phyloP scores from a whole-genome alignment of 805 yeast genomes.

The Schizosaccharomyces pombe region DNA sequence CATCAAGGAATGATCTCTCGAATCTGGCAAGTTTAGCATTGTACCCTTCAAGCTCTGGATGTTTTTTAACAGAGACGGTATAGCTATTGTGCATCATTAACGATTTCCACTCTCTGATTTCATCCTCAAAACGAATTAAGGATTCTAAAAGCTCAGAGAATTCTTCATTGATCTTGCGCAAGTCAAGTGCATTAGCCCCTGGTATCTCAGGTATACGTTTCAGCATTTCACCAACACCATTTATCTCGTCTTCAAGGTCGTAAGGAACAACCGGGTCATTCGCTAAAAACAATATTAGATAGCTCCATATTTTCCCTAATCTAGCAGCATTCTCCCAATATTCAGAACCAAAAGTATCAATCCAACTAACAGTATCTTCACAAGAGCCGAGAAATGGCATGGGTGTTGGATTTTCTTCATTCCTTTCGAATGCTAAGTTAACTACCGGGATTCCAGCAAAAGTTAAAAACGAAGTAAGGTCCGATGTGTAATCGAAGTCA shows the following conservation, averaged over 20 bases:
- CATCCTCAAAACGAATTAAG: constrained; percentile 22
- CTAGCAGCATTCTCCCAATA: constrained; percentile 36
- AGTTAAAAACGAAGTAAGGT: constrained; percentile 26
- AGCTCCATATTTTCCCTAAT: constrained; percentile 30
- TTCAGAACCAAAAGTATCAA: constrained; percentile 38
- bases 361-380: constrained; percentile 53
- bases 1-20: constrained; percentile 18
- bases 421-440: constrained; percentile 29
- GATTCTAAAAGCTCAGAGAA: constrained; percentile 12
- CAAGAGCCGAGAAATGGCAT: constrained; percentile 54
- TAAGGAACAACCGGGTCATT: constrained; percentile 27
- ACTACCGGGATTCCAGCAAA: constrained; percentile 23
- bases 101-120: background rate
- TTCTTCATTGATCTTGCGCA: constrained; percentile 9
- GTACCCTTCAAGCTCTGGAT: constrained; percentile 18
- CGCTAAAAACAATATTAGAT: constrained; percentile 24
- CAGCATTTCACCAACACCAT: constrained; percentile 7
- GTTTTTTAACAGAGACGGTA: constrained; percentile 19
- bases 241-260: constrained; percentile 19
- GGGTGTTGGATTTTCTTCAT: constrained; percentile 22
- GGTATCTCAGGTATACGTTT: background rate
- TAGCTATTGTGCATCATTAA: constrained; percentile 9
- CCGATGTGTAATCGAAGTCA: constrained; percentile 39
- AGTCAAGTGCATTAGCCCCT: constrained; percentile 9
- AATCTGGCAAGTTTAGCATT: constrained; percentile 20